Percentiles rank a stretch among this genome's conserved stretches.
Conservation (phyloP, 352 stramenopile genomes). For the Blastocystis sp. region DNA sequence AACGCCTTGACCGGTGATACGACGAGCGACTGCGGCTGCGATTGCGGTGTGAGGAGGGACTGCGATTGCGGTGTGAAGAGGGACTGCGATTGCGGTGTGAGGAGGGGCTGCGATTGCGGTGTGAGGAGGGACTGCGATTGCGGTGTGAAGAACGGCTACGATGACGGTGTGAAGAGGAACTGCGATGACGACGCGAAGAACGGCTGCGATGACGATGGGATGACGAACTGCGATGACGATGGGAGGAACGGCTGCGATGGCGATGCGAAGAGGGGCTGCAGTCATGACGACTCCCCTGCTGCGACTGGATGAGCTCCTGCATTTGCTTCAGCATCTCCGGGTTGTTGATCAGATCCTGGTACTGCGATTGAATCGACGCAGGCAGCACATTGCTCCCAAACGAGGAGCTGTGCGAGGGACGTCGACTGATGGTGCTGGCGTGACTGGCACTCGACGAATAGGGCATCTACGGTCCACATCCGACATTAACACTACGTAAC, state of each 20-base stretch:
- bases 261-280: neutral
- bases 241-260: neutral
- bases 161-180: slow-evolving; percentile 43
- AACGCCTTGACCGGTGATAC: neutral
- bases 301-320: neutral
- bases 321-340: slow-evolving; percentile 33
- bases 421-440: neutral
- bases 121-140: neutral
- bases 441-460: slow-evolving; percentile 14
- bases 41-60: neutral
- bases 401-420: neutral
- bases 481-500: neutral
- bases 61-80: slow-evolving; percentile 19
- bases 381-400: neutral
- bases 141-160: neutral
- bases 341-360: slow-evolving; percentile 1
- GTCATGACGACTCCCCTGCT: neutral
- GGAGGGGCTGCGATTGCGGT: neutral
- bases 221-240: neutral
- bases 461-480: slow-evolving; percentile 15
- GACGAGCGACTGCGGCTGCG: neutral
- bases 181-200: neutral
- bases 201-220: neutral
- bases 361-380: neutral
- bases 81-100: neutral